phyloP scores from a whole-genome alignment of 2,329 filamentous ascomycete species.

The Thielaviopsis punctulata region DNA sequence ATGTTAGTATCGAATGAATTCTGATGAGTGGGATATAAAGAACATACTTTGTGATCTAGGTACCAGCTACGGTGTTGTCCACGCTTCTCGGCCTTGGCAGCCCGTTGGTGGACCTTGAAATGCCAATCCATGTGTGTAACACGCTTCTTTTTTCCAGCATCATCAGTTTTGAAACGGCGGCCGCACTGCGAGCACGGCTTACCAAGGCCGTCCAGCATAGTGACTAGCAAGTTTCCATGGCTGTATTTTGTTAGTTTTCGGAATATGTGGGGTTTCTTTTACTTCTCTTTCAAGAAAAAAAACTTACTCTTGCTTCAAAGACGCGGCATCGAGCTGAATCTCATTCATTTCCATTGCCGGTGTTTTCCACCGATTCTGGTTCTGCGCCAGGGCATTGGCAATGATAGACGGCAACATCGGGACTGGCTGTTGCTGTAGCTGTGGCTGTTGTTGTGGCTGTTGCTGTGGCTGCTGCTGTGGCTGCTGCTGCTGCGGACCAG shows the following conservation, averaged over 20 bases:
- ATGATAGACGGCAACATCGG: conserved; percentile 18
- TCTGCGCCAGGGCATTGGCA: conserved; percentile 20
- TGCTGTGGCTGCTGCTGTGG: background rate
- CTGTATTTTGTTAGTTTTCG: background rate
- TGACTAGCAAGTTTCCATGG: conserved; percentile 43
- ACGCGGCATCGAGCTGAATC: conserved; percentile 41
- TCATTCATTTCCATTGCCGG: conserved; percentile 13
- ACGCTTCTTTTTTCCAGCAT: conserved; percentile 70
- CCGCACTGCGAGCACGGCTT: conserved; percentile 87
- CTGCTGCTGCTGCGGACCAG: conserved; percentile 12
- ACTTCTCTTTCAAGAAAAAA: background rate
- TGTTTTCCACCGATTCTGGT: conserved; percentile 13
- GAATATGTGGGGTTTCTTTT: too few relatives aligned
- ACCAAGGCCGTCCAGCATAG: conserved; percentile 65
- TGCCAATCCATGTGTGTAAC: conserved; percentile 95
- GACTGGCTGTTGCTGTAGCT: too few relatives aligned
- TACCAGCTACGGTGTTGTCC: conserved; percentile 92
- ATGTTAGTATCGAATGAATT: conserved; percentile 16
- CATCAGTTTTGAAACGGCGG: conserved; percentile 62
- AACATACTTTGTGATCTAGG: conserved; percentile 62
- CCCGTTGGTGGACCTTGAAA: conserved; percentile 80
- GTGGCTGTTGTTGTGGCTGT: too few relatives aligned
- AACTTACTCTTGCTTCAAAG: conserved; percentile 53
- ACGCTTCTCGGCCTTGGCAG: conserved; percentile 68
- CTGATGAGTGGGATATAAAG: conserved; percentile 11